Evolutionary conservation across 1,284 basidiomycete genomes (phyloP).

Genomic region (Microbotryum silenes-acaulis): DNA sequence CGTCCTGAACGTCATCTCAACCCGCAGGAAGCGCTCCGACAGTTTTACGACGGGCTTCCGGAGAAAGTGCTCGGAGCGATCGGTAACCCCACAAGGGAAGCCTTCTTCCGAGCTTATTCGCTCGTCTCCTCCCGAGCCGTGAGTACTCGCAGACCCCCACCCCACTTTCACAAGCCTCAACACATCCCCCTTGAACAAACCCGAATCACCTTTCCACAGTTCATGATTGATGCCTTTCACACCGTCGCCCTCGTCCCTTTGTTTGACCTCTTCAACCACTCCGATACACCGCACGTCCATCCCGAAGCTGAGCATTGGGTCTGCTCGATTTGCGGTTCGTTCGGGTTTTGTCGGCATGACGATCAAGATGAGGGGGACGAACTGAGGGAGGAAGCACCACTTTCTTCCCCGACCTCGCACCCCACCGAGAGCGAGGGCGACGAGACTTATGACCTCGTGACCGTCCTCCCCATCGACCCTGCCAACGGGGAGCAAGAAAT

Average conservation of each 20-base stretch:
- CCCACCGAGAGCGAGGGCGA: conserved; percentile 20
- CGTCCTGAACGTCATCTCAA: too few relatives aligned
- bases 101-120: conserved; percentile 63
- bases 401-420: not conserved
- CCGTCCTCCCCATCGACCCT: conserved; percentile 29
- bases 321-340: conserved; percentile 67
- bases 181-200: too few relatives aligned
- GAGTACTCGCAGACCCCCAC: too few relatives aligned
- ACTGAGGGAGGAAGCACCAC: not conserved
- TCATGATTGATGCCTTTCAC: conserved; percentile 78
- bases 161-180: too few relatives aligned
- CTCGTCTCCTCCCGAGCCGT: conserved; percentile 71
- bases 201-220: conserved; percentile 37
- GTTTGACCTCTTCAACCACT: conserved; percentile 83
- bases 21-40: too few relatives aligned
- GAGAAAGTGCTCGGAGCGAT: conserved; percentile 12
- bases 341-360: conserved; percentile 68
- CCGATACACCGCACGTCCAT: conserved; percentile 61
- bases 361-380: conserved; percentile 10
- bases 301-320: conserved; percentile 71
- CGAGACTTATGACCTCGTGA: conserved; percentile 41
- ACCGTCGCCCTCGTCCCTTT: conserved; percentile 79
- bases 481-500: conserved; percentile 50
- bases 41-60: not conserved
- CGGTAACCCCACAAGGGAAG: conserved; percentile 43